Conservation (phyloP, 495 filamentous ascomycete genomes). For the Hypoxylon fragiforme region DNA sequence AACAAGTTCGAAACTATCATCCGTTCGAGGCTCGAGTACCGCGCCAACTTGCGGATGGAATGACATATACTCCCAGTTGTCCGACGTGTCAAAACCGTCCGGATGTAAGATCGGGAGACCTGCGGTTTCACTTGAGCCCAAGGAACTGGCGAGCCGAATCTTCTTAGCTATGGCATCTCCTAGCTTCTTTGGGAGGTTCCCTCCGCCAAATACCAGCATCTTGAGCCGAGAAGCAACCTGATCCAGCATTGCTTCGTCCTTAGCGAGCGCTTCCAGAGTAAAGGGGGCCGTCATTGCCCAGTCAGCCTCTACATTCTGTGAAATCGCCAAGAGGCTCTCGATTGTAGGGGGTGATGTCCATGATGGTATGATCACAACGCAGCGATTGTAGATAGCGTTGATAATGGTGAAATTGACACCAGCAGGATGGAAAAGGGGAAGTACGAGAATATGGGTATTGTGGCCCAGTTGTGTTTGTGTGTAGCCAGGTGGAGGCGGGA, state of each 20-base stretch:
- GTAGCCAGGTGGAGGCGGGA: background rate
- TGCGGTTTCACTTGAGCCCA: background rate
- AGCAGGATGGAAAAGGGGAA: background rate
- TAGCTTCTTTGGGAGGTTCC: background rate
- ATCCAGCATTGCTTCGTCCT: background rate
- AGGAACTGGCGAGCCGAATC: background rate
- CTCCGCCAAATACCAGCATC: background rate
- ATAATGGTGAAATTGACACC: background rate
- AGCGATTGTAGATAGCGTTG: background rate
- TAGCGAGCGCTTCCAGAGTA: background rate
- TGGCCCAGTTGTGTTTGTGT: background rate
- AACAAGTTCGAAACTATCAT: background rate
- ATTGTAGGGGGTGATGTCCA: background rate
- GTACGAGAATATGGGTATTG: background rate
- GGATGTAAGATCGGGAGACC: background rate
- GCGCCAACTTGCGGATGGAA: background rate
- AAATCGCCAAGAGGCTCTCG: background rate
- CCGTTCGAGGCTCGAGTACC: background rate
- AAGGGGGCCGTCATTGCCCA: background rate
- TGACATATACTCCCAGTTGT: background rate
- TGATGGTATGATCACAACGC: background rate
- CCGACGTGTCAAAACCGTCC: background rate
- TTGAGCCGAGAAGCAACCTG: background rate
- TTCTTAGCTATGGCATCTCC: background rate
- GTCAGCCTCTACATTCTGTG: constrained; percentile 27